These are phyloP conservation scores for Penicillium aurantiogriseum DNA, from an alignment of 2,329 filamentous ascomycete genomes.

Conservation along the genomic window DNA sequence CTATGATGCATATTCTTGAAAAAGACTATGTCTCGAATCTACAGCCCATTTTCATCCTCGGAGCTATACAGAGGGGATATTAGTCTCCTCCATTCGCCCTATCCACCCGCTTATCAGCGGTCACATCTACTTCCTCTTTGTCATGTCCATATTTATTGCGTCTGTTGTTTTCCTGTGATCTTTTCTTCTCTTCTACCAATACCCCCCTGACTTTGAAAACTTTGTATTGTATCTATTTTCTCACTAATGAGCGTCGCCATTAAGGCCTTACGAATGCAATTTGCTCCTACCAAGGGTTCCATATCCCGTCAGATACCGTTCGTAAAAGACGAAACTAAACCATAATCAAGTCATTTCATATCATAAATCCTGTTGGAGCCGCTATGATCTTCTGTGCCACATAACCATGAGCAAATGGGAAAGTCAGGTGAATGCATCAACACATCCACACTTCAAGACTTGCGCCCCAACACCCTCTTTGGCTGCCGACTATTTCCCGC, in stretches of 20 bases:
- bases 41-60: background rate
- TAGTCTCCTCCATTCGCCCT: conserved; percentile 1
- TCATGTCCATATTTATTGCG: conserved; percentile 27
- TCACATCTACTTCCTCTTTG: conserved; percentile 15
- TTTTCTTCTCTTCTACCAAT: conserved; percentile 31
- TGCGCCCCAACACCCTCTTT: conserved; percentile 40
- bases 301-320: background rate
- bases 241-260: conserved; percentile 24
- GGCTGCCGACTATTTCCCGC: conserved; percentile 29
- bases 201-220: conserved; percentile 29
- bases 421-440: background rate
- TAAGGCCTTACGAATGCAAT: conserved; percentile 24
- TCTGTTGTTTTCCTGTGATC: conserved; percentile 10
- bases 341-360: conserved; percentile 6
- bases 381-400: background rate
- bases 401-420: background rate
- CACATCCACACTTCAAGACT: conserved; percentile 23
- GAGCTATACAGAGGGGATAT: background rate
- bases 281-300: conserved; percentile 1
- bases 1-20: conserved; percentile 17
- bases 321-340: background rate
- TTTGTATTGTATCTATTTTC: conserved; percentile 31
- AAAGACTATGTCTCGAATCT: background rate
- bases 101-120: conserved; percentile 10
- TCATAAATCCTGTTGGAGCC: background rate